Evolutionary conservation across 306 rosid genomes (phyloP), one percentile per base, ranked within the genome.

Genomic region (Quercus engelmannii): DNA sequence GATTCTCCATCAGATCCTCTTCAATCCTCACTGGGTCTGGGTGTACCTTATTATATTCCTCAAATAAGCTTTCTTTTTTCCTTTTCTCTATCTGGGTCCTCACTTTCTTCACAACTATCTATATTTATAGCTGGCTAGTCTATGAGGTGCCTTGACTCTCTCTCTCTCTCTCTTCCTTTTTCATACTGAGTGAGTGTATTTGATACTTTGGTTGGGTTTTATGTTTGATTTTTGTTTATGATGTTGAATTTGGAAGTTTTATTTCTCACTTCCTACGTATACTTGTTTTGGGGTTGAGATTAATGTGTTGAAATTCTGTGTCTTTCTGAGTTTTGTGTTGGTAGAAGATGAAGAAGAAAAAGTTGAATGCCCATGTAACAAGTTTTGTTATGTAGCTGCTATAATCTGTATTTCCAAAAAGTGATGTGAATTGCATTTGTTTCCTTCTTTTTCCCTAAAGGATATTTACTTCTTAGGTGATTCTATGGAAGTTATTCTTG

Each of bases 81-180:
- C 35, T 35, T 31, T 63, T 63, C 69, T 65, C 33, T 26, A 62
- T 62, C 15, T 62, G 69, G 19, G 69, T 62, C 69, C 15, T 26
- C 35, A 26, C 69, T 65, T 17, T 41, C 51, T 33, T 7, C 5
- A 58, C 64, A 58, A 3, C 64, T 8, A 9, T 58, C 64, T 5
- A 23, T 11, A 58, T 30, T 41, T 9, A 51, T 49, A 12, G 17
- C 54, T 62, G 78, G 67, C 54, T 57, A 56, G 51, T 77, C 79
- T 30, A 41, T 85, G 75, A 81, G 83, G 88, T 77, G 46, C 41
- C 71, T 56, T 49, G 65, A 67, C 69, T 76, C 76, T 64, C 10
- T 71, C 75, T 63, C 11, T 59, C 52, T 64, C 43, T 64, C 43
- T 31, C 46, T 17, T 10, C 7, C 70, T 30, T 41, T 4, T n/a